A percentile compares a stretch with the other conserved stretches of the same genome.
These are phyloP conservation scores for Curvularia lunata DNA, from an alignment of 2,329 filamentous ascomycete genomes.

Conservation along the genomic window DNA sequence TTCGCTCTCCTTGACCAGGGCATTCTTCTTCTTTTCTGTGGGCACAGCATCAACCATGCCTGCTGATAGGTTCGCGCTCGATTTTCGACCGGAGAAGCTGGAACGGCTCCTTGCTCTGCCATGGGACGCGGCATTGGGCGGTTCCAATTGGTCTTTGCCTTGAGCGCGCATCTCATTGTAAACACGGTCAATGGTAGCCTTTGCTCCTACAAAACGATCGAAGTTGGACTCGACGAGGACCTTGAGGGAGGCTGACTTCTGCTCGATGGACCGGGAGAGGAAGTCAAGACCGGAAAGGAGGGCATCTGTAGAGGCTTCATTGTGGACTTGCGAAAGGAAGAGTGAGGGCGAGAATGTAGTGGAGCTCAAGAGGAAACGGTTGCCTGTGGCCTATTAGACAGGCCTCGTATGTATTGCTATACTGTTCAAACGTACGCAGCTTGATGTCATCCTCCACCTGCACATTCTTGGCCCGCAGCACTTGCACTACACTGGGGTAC, in stretches of 20 bases:
- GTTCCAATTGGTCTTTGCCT: conserved; percentile 58
- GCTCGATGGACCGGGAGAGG: conserved; percentile 89
- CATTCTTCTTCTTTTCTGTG: conserved; percentile 79
- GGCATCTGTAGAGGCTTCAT: conserved; percentile 79
- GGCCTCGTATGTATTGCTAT: conserved; percentile 7
- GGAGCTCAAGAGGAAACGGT: conserved; percentile 92
- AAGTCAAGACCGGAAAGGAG: conserved; percentile 83
- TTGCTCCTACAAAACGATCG: conserved; percentile 95
- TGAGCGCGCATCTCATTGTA: conserved; percentile 92
- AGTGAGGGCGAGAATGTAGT: conserved; percentile 92
- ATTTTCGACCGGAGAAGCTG: conserved; percentile 61
- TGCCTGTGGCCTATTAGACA: conserved; percentile 60
- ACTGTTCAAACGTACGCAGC: conserved; percentile 65
- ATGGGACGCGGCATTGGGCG: conserved; percentile 56
- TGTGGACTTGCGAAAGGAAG: conserved; percentile 91
- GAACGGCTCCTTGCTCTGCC: conserved; percentile 72
- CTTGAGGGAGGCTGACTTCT: conserved; percentile 96
- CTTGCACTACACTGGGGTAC: conserved; percentile 82
- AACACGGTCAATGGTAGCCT: conserved; percentile 97
- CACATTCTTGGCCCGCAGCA: conserved; percentile 76
- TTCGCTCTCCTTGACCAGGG: conserved; percentile 82
- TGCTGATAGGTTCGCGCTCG: conserved; percentile 33
- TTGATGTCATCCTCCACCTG: conserved; percentile 83
- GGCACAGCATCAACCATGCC: conserved; percentile 42
- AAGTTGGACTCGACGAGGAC: conserved; percentile 97